Percentiles rank a stretch among this genome's conserved stretches.
Conservation (phyloP, 257 asterid species). For the Lycium ferocissimum region DNA sequence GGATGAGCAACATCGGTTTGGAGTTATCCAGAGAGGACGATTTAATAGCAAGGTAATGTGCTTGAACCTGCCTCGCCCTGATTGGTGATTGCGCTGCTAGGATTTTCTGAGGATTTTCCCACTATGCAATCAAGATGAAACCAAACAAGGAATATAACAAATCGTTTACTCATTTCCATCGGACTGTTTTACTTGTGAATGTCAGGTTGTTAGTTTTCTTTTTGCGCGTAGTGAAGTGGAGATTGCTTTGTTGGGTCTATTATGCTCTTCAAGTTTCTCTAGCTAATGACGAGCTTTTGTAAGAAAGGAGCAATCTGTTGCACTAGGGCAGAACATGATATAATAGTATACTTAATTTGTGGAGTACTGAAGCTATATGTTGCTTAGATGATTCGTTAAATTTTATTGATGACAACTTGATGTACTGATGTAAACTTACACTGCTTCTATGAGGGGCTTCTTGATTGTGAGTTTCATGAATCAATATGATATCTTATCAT, state of each 20-base stretch:
- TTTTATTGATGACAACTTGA: constrained; percentile 13
- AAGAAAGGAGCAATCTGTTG: constrained; percentile 4
- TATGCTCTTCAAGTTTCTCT: background rate
- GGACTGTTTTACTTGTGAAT: background rate
- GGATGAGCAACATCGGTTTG: constrained; percentile 98
- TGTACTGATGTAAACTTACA: background rate
- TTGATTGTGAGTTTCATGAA: background rate
- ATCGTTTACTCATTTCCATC: background rate
- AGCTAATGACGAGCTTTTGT: background rate
- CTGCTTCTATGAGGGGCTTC: background rate
- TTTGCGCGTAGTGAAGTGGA: background rate
- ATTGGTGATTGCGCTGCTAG: background rate
- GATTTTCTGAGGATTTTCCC: background rate
- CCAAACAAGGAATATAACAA: background rate
- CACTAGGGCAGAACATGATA: constrained; percentile 6
- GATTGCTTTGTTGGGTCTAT: background rate
- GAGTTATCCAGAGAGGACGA: constrained; percentile 94
- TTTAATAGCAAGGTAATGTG: constrained; percentile 90
- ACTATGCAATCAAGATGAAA: background rate
- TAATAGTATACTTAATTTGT: constrained; percentile 15
- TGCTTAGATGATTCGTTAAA: constrained; percentile 2
- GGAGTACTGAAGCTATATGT: constrained; percentile 17
- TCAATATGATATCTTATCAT: background rate
- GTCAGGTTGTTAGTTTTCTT: constrained; percentile 2
- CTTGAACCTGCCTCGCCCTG: constrained; percentile 22